Percentiles rank a stretch among this genome's conserved stretches.
Evolutionary conservation across 2,329 filamentous ascomycete species (phyloP).

Genomic region (Talaromyces sp.): DNA sequence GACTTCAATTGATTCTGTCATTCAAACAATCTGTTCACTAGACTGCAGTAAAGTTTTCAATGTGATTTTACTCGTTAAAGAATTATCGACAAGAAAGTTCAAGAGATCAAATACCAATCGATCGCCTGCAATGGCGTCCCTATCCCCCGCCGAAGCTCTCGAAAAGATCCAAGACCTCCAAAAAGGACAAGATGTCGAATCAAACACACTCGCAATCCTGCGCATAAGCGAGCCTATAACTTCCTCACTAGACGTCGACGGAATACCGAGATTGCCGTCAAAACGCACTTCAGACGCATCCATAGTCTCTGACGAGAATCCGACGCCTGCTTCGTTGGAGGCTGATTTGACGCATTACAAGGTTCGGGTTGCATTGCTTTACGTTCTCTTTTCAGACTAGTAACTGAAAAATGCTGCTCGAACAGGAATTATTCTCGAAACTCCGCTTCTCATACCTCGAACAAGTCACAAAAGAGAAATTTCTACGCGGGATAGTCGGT

Average conservation of each 20-base stretch:
- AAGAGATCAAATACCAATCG: background rate
- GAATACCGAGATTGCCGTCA: constrained; percentile 30
- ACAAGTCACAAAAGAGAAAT: constrained; percentile 98
- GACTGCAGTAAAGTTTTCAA: no score
- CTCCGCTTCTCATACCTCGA: constrained; percentile 96
- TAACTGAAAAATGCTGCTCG: background rate
- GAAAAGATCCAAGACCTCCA: constrained; percentile 48
- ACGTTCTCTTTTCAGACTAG: no score
- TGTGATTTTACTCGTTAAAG: no score
- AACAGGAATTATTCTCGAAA: constrained; percentile 83
- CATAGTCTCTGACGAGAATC: constrained; percentile 60
- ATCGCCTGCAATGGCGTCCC: constrained; percentile 21
- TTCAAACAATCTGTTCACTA: background rate
- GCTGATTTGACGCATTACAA: constrained; percentile 87
- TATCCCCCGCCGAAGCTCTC: constrained; percentile 26
- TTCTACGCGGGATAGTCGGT: constrained; percentile 86
- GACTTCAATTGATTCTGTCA: background rate
- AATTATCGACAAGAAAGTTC: no score
- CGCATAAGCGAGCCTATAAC: constrained; percentile 73
- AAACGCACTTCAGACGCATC: constrained; percentile 71
- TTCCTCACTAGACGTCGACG: constrained; percentile 35
- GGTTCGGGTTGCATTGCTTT: constrained; percentile 31
- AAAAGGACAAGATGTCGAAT: constrained; percentile 29
- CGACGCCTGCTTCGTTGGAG: constrained; percentile 71
- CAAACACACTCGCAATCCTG: constrained; percentile 62